These are phyloP conservation scores for Hondaea fermentalgiana DNA, from an alignment of 108 stramenopile genomes.

Conservation along the genomic window DNA sequence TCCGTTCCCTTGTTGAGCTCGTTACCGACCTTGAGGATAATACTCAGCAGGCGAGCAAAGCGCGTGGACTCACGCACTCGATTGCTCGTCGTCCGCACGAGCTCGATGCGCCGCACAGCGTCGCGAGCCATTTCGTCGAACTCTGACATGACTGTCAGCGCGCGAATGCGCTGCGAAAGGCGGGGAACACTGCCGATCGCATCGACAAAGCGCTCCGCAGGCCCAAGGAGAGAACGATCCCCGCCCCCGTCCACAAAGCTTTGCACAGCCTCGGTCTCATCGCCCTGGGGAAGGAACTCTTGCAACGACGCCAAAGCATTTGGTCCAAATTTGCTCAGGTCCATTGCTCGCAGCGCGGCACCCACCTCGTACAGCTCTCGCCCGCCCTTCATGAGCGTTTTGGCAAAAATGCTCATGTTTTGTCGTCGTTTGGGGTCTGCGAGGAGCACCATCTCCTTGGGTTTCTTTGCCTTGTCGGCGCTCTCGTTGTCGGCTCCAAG, in stretches of 20 bases:
- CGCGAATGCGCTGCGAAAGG: constrained; percentile 15
- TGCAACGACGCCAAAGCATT: not conserved
- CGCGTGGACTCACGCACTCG: not conserved
- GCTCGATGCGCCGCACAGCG: not conserved
- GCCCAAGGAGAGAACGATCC: not conserved
- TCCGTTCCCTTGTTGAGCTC: constrained; percentile 29
- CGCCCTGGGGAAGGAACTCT: constrained; percentile 23
- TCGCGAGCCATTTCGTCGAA: constrained; percentile 1
- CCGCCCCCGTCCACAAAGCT: constrained; percentile 9
- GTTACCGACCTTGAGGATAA: constrained; percentile 28
- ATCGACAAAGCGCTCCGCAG: constrained; percentile 17
- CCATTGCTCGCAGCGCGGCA: not conserved
- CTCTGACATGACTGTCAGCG: constrained; percentile 2
- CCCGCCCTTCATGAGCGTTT: constrained; percentile 20
- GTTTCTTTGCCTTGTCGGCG: not conserved
- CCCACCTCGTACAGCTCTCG: constrained; percentile 17
- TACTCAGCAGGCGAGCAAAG: constrained; percentile 9
- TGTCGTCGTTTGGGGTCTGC: constrained; percentile 16
- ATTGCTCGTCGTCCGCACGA: not conserved
- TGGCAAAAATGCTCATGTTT: constrained; percentile 33
- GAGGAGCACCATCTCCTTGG: not conserved
- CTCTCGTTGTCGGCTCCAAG: not conserved
- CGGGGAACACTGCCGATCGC: constrained; percentile 3
- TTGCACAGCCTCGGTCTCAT: constrained; percentile 15
- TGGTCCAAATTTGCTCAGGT: not conserved